phyloP scores from a whole-genome alignment of 208 protist genomes.

The Trypanosoma cruzi region DNA sequence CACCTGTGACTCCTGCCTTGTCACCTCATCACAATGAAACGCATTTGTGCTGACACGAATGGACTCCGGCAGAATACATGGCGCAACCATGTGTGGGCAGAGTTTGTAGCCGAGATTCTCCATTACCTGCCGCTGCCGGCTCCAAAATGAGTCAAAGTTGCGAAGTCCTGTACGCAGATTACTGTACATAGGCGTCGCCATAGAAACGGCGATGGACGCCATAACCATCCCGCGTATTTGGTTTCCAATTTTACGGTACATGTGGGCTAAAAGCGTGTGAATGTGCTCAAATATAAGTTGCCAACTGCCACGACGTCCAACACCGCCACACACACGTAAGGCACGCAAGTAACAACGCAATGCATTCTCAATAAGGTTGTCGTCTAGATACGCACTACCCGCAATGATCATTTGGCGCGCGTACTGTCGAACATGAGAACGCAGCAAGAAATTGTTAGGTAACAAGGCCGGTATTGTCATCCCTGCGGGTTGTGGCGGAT shows the following conservation, averaged over 20 bases:
- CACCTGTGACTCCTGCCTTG: slow-evolving; percentile 32
- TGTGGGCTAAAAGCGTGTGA: slow-evolving; percentile 41
- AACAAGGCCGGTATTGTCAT: slow-evolving; percentile 36
- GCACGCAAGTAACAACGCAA: slow-evolving; percentile 76
- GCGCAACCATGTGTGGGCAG: slow-evolving; percentile 77
- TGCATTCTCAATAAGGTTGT: slow-evolving; percentile 43
- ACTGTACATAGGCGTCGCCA: slow-evolving; percentile 63
- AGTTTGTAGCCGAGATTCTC: slow-evolving; percentile 46
- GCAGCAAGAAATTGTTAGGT: slow-evolving; percentile 46
- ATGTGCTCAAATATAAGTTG: slow-evolving; percentile 58
- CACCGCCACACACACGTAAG: slow-evolving; percentile 47
- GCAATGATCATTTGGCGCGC: slow-evolving; percentile 46
- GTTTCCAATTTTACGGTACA: slow-evolving; percentile 67
- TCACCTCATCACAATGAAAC: slow-evolving; percentile 56
- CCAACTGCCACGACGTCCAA: slow-evolving; percentile 61
- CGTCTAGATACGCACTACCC: slow-evolving; percentile 52
- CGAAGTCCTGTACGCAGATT: slow-evolving; percentile 29
- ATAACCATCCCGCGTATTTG: slow-evolving; percentile 57
- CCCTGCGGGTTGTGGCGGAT: slow-evolving; percentile 64
- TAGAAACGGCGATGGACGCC: slow-evolving; percentile 45
- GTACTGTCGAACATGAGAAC: slow-evolving; percentile 55
- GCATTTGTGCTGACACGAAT: slow-evolving; percentile 54
- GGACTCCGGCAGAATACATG: slow-evolving; percentile 50
- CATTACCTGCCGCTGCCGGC: slow-evolving; percentile 49
- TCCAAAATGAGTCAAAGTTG: slow-evolving; percentile 60